A percentile compares a stretch with the other conserved stretches of the same genome.
These are phyloP conservation scores for Sphagnum magellanicum DNA, from an alignment of 228 moss, liverwort and hornwort genomes.

Conservation along the genomic window DNA sequence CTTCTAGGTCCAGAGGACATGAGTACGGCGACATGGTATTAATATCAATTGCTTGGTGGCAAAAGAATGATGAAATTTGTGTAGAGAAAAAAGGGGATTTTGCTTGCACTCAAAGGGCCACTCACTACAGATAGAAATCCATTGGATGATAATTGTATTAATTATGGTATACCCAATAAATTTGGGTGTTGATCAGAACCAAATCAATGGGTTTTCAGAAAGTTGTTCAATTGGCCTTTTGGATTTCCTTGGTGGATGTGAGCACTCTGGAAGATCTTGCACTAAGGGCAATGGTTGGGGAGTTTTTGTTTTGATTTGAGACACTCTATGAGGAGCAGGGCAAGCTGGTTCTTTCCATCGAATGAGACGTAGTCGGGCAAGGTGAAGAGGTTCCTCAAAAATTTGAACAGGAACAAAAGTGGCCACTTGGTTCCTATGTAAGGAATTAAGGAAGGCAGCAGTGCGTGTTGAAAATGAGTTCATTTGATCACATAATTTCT, in stretches of 20 bases:
- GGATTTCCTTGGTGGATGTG: constrained; percentile 15
- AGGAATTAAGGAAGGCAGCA: constrained; percentile 16
- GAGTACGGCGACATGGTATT: too few relatives aligned
- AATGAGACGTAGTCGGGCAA: constrained; percentile 25
- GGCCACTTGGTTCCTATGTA: constrained; percentile 31
- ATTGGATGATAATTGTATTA: too few relatives aligned
- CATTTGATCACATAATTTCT: constrained; percentile 19
- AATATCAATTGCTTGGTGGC: too few relatives aligned
- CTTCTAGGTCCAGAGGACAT: too few relatives aligned
- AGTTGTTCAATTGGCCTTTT: constrained; percentile 6
- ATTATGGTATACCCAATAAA: too few relatives aligned
- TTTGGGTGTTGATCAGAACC: constrained; percentile 14
- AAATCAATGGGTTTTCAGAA: constrained; percentile 17
- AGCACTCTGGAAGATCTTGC: constrained; percentile 2
- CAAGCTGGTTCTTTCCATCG: constrained; percentile 20
- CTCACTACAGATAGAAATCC: too few relatives aligned
- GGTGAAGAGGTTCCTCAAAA: constrained; percentile 37
- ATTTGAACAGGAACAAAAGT: constrained; percentile 43
- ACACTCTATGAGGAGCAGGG: neutral
- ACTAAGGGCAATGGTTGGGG: neutral
- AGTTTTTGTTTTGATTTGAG: constrained; percentile 12
- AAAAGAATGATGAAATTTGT: too few relatives aligned
- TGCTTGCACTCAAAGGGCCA: too few relatives aligned
- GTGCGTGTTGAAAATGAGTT: constrained; percentile 20
- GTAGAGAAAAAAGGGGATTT: too few relatives aligned